Evolutionary conservation across 2,329 filamentous ascomycete genomes (phyloP).

Genomic region (Huntiella moniliformis): DNA sequence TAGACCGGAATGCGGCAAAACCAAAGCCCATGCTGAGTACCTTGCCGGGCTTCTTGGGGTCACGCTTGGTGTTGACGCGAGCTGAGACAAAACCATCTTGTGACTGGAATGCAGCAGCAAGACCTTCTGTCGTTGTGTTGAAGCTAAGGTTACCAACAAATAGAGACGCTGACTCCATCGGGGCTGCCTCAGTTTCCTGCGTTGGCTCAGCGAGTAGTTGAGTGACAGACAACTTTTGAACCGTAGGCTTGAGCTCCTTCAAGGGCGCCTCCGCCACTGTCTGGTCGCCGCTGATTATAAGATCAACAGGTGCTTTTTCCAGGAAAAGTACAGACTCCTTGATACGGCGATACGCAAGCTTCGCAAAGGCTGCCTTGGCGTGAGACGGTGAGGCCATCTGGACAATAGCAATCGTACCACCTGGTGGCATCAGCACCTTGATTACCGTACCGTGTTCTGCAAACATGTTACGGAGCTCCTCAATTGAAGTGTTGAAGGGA

Average conservation of each 20-base stretch:
- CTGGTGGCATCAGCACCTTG: conserved; percentile 76
- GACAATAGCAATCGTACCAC: conserved; percentile 82
- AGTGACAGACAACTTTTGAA: conserved; percentile 42
- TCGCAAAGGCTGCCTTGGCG: conserved; percentile 66
- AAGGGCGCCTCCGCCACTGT: conserved; percentile 15
- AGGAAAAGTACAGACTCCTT: conserved; percentile 83
- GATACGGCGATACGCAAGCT: conserved; percentile 74
- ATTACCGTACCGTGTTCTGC: conserved; percentile 70
- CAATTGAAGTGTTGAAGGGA: conserved; percentile 58
- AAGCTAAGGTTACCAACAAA: conserved; percentile 94
- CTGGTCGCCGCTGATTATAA: conserved; percentile 35
- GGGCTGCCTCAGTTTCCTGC: conserved; percentile 34
- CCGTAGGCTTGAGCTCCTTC: conserved; percentile 23
- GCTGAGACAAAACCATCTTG: conserved; percentile 80
- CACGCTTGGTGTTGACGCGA: conserved; percentile 77
- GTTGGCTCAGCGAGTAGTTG: conserved; percentile 47
- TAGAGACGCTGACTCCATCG: conserved; percentile 45
- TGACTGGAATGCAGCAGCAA: conserved; percentile 60
- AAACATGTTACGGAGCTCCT: conserved; percentile 65
- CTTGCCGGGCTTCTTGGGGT: conserved; percentile 78
- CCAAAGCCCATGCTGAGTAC: conserved; percentile 93
- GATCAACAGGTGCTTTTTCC: conserved; percentile 74
- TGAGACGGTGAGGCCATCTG: conserved; percentile 66
- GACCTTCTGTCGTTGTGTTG: conserved; percentile 55
- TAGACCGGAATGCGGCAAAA: conserved; percentile 73